Evolutionary conservation across 176 grass and related monocot genomes (phyloP), one percentile per base, ranked within the genome.

Genomic region (Dendrocalamus sinicus): DNA sequence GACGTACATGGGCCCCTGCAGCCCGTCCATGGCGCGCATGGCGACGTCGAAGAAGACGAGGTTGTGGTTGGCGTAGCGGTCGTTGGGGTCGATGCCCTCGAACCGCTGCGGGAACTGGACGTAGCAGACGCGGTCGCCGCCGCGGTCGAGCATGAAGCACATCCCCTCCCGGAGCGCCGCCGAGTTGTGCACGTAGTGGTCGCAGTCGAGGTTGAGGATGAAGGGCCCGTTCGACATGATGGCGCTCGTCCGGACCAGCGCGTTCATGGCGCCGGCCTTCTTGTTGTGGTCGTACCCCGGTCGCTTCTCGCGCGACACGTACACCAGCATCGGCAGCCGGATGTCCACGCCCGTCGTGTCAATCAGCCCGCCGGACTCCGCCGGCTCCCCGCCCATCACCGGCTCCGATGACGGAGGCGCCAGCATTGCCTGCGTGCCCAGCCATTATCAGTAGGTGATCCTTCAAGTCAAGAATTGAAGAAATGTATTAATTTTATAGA

Each of bases 111-210:
- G 96, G 60, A 98, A 98, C 79, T 98, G 96, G 5, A 98, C 96
- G 12, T 88, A 98, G 78, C 96, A 95, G 61, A 98, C 79, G 46
- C 93, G 86, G 88, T 98, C 96, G 35, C 96, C 96, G 10, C 96
- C 91, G 45, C 96, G 85, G 72, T 98, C 93, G 0, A 98, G 96
- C 96, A 98, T 98, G 96, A 95, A 98, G 85, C 96, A 98, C 96
- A 98, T 94, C 3, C 86, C 93, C n/a, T 98, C 96, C 7, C 96
- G 85, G 53, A 95, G 77, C 71, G 93, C 93, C 26, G 80, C 12
- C 35, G 96, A 95, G 84, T 94, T 94, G 90, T 95, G 87, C 51
- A 95, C 81, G 75, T 95, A 98, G 87, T 98, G 96, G 81, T 98
- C 93, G 51, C 96, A 98, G 75, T 98, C 96, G 2, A 98, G 88